Evolutionary conservation across 495 filamentous ascomycete species (phyloP), one percentile per base, ranked within the genome.

Genomic region (Filosporella fistucella): DNA sequence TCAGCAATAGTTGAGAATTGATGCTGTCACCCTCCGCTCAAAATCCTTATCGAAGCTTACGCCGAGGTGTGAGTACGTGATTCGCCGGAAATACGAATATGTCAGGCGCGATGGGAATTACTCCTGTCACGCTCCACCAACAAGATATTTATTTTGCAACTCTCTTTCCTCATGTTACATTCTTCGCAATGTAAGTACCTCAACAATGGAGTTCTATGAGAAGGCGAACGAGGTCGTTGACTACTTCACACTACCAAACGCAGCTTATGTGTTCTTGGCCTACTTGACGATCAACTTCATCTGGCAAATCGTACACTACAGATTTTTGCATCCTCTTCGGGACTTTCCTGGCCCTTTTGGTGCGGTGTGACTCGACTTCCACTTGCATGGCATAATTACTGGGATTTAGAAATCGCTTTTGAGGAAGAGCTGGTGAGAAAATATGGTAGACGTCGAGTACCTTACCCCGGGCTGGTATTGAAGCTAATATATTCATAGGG

Each of bases 331-430:
- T 18, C 47, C 47, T 2, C 21, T 50, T 4, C 11, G 25, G 18
- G 18, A 50, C 25, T 50, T 43, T 17, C 47, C 47, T 1, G 47
- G 47, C 6, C 47, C 47, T 50, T 50, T 29, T 42, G 47, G 47
- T 41, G 29, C 9, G 25, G 16, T 6, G 47, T 50, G 3, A 50
- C 38, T 1, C 21, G 28, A 34, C 2, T 50, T 9, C 30, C 21
- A 18, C n/a, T 35, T 13, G 38, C 28, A 23, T 50, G 20, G 37
- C 17, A 33, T 17, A 35, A 42, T 28, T 42, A 25, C 14, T 42
- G 39, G 39, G 39, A 42, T 16, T 25, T 24, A 6, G 39, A 42
- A 17, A 26, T 26, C 9, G 39, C 6, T 11, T 8, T 13, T 25
- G 12, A 25, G 23, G 10, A 4, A 17, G 24, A 17, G 16, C 21